phyloP scores from a whole-genome alignment of 2,329 filamentous ascomycete species.

The Microdochium nivale region DNA sequence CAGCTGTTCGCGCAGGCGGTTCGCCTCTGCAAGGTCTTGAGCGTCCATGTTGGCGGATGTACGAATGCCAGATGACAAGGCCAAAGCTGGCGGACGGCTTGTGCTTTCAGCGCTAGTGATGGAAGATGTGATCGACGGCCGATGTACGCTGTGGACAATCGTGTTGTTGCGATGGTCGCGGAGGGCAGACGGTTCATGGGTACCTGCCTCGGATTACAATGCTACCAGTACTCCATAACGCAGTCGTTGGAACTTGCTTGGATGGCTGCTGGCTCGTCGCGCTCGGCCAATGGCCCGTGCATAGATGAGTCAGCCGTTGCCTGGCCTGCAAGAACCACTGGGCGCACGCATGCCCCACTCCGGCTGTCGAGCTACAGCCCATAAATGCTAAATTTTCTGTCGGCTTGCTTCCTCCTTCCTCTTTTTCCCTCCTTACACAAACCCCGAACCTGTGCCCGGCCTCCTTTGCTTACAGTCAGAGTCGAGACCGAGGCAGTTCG shows the following conservation, averaged over 20 bases:
- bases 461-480: slow-evolving; percentile 58
- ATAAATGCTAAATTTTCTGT: slow-evolving; percentile 10
- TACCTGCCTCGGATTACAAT: too few species aligned
- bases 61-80: neutral
- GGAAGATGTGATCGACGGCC: too few species aligned
- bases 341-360: slow-evolving; percentile 8
- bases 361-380: slow-evolving; percentile 2
- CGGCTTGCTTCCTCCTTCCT: slow-evolving; percentile 23
- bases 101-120: too few species aligned
- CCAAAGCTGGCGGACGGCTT: too few species aligned
- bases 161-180: too few species aligned
- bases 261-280: too few species aligned
- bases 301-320: slow-evolving; percentile 1
- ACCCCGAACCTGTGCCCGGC: slow-evolving; percentile 79
- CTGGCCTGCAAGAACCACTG: neutral
- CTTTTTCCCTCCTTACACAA: slow-evolving; percentile 25
- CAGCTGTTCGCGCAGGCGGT: slow-evolving; percentile 81
- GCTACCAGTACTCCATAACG: neutral
- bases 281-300: neutral
- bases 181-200: too few species aligned
- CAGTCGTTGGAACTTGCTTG: too few species aligned
- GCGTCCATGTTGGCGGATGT: slow-evolving; percentile 43
- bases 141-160: too few species aligned
- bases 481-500: slow-evolving; percentile 82
- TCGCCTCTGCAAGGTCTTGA: slow-evolving; percentile 84